Percentiles rank a stretch among this genome's conserved stretches.
Evolutionary conservation across 1,139 yeast species (phyloP).

Genomic region (Protomyces lactucae-debilis): DNA sequence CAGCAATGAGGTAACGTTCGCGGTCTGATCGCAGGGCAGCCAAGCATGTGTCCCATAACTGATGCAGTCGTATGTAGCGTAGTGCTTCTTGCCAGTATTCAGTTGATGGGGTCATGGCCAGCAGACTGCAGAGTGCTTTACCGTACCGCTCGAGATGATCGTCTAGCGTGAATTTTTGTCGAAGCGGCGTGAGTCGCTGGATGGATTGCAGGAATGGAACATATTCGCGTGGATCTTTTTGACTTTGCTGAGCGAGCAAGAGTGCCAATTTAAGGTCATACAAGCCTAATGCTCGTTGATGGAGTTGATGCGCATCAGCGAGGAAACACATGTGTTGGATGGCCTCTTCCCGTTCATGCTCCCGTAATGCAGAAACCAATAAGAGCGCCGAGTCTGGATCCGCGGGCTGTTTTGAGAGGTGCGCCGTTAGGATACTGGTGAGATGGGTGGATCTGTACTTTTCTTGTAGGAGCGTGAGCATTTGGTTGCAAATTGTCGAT

Average conservation of each 20-base stretch:
- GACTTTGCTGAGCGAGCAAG: conserved; percentile 88
- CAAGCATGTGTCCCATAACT: conserved; percentile 67
- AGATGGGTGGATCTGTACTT: conserved; percentile 56
- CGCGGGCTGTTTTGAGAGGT: conserved; percentile 88
- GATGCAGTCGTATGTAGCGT: conserved; percentile 66
- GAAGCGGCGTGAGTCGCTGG: conserved; percentile 59
- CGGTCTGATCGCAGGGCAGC: conserved; percentile 55
- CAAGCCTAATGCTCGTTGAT: conserved; percentile 71
- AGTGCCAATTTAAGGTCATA: conserved; percentile 79
- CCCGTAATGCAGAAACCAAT: conserved; percentile 43
- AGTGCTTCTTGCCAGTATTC: conserved; percentile 55
- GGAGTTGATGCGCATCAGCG: conserved; percentile 79
- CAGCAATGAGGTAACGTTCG: conserved; percentile 49
- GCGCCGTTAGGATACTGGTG: conserved; percentile 82
- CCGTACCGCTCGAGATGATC: conserved; percentile 62
- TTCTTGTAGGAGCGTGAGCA: conserved; percentile 52
- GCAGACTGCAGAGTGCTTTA: conserved; percentile 65
- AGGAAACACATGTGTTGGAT: conserved; percentile 83
- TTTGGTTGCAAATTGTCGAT: conserved; percentile 68
- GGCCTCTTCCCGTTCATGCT: conserved; percentile 43
- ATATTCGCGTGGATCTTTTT: conserved; percentile 96
- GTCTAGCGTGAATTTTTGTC: conserved; percentile 75
- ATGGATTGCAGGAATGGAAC: conserved; percentile 82
- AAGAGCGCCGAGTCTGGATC: conserved; percentile 68
- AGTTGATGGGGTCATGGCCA: conserved; percentile 44